Base-by-base conservation (phyloP, 1,139 yeast species). In the Lodderomyces parapsilosis region DNA sequence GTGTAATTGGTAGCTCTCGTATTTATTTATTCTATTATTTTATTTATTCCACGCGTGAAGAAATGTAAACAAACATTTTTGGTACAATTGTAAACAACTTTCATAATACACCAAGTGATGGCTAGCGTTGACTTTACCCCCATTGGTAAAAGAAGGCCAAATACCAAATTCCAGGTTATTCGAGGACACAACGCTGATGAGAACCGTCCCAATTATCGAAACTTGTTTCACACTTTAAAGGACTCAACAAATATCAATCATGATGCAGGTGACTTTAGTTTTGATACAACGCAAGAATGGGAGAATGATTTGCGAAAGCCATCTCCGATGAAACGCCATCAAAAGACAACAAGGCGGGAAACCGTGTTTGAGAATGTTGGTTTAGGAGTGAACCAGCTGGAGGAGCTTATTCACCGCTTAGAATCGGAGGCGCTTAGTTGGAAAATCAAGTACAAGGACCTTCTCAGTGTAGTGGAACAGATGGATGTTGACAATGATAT, bases 391-490 rank as follows among this genome's bases (percentile, higher is more conserved):
- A 43, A 35, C 27, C 43, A 45, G 31, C 46, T 44, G 49, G 53
- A 49, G 36, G 45, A 43, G 27, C 38, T 41, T 4, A 47, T 49
- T 11, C 42, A 42, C 10, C 39, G 41, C 10, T 41, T 49, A 25
- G 36, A 42, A 14, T 36, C 41, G 24, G 52, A 49, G 35, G 46
- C 44, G 38, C 40, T 39, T 24, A 43, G 41, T 18, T 47, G 47
- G 49, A 45, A 44, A 22, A 39, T 49, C 2, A 48, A 49, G 27
- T 49, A 42, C 25, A 42, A 43, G 38, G 51, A 49, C 28, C 38
- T 49, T 14, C 30, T 42, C 31, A 40, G 41, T 14, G 43, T 44
- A 11, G 41, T 49, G 25, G 49, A 46, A 17, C 36, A 38, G 17
- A 39, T 47, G 37, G 32, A 20, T 9, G 20, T 33, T 22, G 50